Evolutionary conservation across 1,139 yeast genomes (phyloP).

Genomic region (Hansenula lynferdii): DNA sequence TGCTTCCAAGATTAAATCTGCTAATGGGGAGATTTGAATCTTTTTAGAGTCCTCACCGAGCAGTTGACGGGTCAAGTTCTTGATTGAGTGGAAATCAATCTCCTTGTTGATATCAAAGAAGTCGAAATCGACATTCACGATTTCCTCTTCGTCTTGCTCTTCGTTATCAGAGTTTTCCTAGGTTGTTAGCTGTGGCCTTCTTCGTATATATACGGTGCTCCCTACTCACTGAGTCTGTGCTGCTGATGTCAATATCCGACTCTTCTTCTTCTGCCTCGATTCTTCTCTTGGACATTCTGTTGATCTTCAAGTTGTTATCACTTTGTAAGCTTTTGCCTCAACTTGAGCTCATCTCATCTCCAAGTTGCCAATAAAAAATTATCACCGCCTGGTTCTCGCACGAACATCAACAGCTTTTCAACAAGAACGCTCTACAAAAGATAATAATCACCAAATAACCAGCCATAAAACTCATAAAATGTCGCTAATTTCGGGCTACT

Average conservation of each 20-base stretch:
- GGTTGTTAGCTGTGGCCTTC: neutral
- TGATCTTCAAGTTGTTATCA: neutral
- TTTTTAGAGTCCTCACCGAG: conserved; percentile 77
- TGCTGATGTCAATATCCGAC: conserved; percentile 69
- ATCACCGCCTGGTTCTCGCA: neutral
- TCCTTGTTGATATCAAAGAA: conserved; percentile 83
- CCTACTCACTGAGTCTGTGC: conserved; percentile 44
- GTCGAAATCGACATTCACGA: conserved; percentile 90
- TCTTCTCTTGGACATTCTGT: conserved; percentile 31
- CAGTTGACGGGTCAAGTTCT: conserved; percentile 79
- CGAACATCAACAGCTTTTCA: neutral
- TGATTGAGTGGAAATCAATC: conserved; percentile 88
- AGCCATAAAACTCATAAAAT: too few species aligned
- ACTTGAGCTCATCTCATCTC: conserved; percentile 3
- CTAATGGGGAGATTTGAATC: conserved; percentile 70
- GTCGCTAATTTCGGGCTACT: conserved; percentile 31
- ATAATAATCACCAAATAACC: too few species aligned
- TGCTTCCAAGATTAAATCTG: conserved; percentile 71
- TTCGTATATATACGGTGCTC: too few species aligned
- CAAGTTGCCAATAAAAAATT: neutral
- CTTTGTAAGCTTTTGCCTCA: neutral
- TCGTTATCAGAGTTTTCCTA: conserved; percentile 24
- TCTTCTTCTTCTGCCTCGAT: conserved; percentile 42
- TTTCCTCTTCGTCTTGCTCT: conserved; percentile 44
- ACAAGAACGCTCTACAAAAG: too few species aligned